Conservation (phyloP, 192 early-diverging fungal genomes). For the Backusella liffmaniae region DNA sequence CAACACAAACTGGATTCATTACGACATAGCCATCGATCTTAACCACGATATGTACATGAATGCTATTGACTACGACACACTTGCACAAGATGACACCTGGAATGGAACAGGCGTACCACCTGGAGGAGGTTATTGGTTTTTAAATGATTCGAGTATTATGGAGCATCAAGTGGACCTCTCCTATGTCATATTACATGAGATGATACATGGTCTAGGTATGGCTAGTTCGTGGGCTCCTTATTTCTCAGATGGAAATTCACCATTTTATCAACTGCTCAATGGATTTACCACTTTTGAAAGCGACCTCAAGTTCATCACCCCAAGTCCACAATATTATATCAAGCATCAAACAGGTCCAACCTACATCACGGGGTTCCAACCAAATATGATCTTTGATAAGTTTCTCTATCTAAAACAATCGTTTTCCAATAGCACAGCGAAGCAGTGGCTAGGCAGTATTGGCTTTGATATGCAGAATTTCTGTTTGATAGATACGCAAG, state of each 20-base stretch:
- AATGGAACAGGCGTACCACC: slow-evolving; percentile 27
- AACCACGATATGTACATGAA: slow-evolving; percentile 37
- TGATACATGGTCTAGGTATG: slow-evolving; percentile 35
- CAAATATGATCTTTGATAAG: slow-evolving; percentile 41
- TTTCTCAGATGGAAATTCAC: slow-evolving; percentile 22
- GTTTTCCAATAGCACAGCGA: background rate
- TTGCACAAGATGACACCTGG: slow-evolving; percentile 15
- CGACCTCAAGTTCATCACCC: slow-evolving; percentile 22
- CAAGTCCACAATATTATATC: slow-evolving; percentile 21
- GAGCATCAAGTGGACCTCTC: slow-evolving; percentile 29
- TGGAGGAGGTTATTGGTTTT: slow-evolving; percentile 29
- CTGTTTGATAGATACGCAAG: slow-evolving; percentile 22
- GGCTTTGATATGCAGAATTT: slow-evolving; percentile 33
- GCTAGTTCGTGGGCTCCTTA: slow-evolving; percentile 37
- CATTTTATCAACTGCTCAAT: slow-evolving; percentile 19
- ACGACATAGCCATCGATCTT: slow-evolving; percentile 30
- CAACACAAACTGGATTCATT: slow-evolving; percentile 16
- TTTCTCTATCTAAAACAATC: slow-evolving; percentile 11
- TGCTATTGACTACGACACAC: slow-evolving; percentile 1
- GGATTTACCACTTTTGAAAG: slow-evolving; percentile 2
- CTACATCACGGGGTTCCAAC: slow-evolving; percentile 36
- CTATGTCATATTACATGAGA: slow-evolving; percentile 32
- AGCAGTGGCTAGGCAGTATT: slow-evolving; percentile 8
- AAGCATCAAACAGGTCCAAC: slow-evolving; percentile 22
- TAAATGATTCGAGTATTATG: slow-evolving; percentile 21